Conservation (phyloP, 2,329 filamentous ascomycete genomes). For the Neonectria hederae region DNA sequence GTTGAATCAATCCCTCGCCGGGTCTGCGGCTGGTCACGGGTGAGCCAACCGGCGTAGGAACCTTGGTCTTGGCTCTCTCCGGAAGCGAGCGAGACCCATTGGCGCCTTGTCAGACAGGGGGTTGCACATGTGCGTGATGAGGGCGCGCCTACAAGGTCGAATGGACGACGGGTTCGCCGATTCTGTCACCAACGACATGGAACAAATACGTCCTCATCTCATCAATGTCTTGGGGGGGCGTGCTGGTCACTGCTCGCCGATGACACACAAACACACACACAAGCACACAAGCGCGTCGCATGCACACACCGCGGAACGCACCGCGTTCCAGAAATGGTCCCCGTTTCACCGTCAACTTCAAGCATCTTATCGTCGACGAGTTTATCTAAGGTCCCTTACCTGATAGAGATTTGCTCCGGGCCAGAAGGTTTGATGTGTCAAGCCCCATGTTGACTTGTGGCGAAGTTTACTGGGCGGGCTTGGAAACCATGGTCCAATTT, state of each 20-base stretch:
- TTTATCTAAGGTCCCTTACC: background rate
- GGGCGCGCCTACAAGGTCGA: background rate
- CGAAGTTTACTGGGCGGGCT: slow-evolving; percentile 1
- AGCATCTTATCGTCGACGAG: background rate
- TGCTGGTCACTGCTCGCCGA: background rate
- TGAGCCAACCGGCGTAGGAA: background rate
- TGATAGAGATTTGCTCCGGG: background rate
- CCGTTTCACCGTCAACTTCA: background rate
- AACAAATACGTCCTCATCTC: background rate
- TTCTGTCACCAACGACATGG: background rate
- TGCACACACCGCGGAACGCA: slow-evolving; percentile 9
- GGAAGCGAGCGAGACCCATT: background rate
- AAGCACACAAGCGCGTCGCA: background rate
- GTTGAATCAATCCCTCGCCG: background rate
- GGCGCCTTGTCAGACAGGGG: background rate
- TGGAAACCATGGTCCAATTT: background rate
- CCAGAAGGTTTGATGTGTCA: background rate
- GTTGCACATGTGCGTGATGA: background rate
- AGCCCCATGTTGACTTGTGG: background rate
- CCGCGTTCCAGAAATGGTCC: background rate
- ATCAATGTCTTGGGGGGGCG: background rate
- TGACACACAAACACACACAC: background rate
- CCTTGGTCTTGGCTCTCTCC: background rate
- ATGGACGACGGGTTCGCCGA: background rate
- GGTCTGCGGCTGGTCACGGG: background rate